Evolutionary conservation across 176 grass and related monocot species (phyloP).

Genomic region (Eremochloa ophiuroides): DNA sequence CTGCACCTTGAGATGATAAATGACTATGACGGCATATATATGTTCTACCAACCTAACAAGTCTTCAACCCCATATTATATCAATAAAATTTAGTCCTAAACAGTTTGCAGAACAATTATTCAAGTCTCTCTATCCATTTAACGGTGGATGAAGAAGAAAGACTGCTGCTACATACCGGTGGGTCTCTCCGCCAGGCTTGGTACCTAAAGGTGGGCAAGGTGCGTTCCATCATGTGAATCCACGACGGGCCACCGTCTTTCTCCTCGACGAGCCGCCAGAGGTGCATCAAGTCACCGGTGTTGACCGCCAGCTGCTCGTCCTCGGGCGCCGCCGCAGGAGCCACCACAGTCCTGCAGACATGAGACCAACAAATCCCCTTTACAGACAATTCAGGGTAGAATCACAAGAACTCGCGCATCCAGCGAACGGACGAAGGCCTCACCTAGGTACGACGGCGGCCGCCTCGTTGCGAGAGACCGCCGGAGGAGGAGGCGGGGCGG

Average conservation of each 20-base stretch:
- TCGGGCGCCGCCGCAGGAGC: background rate
- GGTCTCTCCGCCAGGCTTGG: constrained; percentile 81
- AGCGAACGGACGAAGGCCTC: background rate
- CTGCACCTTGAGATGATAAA: background rate
- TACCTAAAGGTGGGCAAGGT: constrained; percentile 52
- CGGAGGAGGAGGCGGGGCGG: background rate
- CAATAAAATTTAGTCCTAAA: background rate
- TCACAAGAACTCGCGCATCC: background rate
- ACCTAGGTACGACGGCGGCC: constrained; percentile 22
- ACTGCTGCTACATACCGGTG: constrained; percentile 22
- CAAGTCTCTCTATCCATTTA: no score
- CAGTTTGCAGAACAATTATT: background rate
- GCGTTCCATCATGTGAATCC: constrained; percentile 85
- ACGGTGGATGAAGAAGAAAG: background rate
- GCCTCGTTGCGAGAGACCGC: background rate
- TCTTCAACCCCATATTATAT: background rate
- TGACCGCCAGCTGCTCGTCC: constrained; percentile 43
- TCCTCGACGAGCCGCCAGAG: constrained; percentile 67
- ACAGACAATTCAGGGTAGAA: background rate
- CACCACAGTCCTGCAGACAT: background rate
- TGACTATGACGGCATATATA: background rate
- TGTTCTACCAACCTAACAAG: background rate
- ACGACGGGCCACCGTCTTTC: constrained; percentile 69
- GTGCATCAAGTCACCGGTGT: constrained; percentile 50
- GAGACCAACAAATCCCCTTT: background rate